Evolutionary conservation across 345 rosid genomes (phyloP).

Genomic region (Geranium rotundifolium): DNA sequence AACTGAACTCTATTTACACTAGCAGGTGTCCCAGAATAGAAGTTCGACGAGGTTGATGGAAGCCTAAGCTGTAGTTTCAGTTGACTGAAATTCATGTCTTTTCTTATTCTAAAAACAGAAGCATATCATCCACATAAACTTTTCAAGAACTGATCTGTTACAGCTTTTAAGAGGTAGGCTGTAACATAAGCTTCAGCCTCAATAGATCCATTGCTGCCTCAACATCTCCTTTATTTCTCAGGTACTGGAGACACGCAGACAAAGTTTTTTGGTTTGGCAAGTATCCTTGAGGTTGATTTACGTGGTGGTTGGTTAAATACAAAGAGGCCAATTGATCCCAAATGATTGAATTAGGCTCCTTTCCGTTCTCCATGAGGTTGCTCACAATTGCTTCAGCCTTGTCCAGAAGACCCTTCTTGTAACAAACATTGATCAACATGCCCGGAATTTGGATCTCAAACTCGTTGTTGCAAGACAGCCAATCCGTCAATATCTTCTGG

Average conservation of each 20-base stretch:
- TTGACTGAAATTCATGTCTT: too few relatives aligned
- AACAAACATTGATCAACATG: slow-evolving; percentile 33
- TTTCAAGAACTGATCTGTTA: too few relatives aligned
- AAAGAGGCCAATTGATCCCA: background rate
- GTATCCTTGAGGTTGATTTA: background rate
- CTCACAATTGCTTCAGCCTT: slow-evolving; percentile 42
- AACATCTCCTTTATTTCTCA: background rate
- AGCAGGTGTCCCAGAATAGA: too few relatives aligned
- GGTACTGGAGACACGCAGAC: background rate
- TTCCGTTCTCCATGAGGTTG: background rate
- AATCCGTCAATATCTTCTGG: slow-evolving; percentile 44
- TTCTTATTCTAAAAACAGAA: too few relatives aligned
- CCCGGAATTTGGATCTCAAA: slow-evolving; percentile 41
- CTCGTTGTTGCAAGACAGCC: slow-evolving; percentile 25
- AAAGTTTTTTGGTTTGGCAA: background rate
- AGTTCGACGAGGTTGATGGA: too few relatives aligned
- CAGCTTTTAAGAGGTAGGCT: too few relatives aligned
- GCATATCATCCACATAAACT: too few relatives aligned
- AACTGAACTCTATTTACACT: too few relatives aligned
- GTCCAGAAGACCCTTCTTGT: slow-evolving; percentile 32
- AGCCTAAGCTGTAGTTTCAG: too few relatives aligned
- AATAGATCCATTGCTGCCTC: background rate
- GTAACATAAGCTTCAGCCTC: background rate
- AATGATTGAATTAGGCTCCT: background rate
- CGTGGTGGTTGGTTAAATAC: background rate